phyloP scores from a whole-genome alignment of 108 stramenopile genomes.

The Fistulifera pelliculosa region DNA sequence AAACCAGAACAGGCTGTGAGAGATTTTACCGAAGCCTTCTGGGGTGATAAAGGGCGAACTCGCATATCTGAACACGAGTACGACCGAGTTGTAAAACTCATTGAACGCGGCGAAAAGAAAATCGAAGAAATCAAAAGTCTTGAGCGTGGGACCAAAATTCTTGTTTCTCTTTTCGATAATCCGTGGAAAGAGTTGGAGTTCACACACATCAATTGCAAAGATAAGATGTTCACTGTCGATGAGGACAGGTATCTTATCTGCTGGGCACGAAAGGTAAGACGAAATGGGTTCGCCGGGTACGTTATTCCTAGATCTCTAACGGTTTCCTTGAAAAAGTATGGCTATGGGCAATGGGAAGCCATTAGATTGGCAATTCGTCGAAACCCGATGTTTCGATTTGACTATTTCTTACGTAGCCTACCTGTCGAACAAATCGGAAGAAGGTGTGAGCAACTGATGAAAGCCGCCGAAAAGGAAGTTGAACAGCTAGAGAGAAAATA shows the following conservation, averaged over 20 bases:
- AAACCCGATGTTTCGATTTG: conserved; percentile 74
- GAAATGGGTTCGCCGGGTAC: no score
- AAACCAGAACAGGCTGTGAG: conserved; percentile 51
- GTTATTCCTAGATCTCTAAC: neutral
- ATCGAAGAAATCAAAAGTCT: conserved; percentile 64
- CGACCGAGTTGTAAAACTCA: conserved; percentile 72
- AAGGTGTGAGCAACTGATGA: conserved; percentile 80
- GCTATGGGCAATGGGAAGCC: conserved; percentile 84
- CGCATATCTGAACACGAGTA: conserved; percentile 79
- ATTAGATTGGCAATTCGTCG: conserved; percentile 82
- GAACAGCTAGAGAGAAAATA: conserved; percentile 63
- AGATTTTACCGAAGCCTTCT: conserved; percentile 56
- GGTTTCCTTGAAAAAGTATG: conserved; percentile 30
- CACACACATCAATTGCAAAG: conserved; percentile 53
- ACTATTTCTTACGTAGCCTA: conserved; percentile 66
- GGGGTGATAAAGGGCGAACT: conserved; percentile 63
- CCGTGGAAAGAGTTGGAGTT: conserved; percentile 84
- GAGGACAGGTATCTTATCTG: conserved; percentile 59
- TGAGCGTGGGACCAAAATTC: conserved; percentile 47
- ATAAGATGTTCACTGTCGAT: conserved; percentile 50
- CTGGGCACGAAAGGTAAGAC: conserved; percentile 74
- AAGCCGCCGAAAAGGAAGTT: conserved; percentile 77
- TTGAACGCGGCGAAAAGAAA: conserved; percentile 77
- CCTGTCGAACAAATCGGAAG: conserved; percentile 47
- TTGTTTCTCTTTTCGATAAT: conserved; percentile 79